These are phyloP conservation scores for Phytopythium cucurbitacearum DNA, from an alignment of 352 stramenopile genomes.

Conservation along the genomic window DNA sequence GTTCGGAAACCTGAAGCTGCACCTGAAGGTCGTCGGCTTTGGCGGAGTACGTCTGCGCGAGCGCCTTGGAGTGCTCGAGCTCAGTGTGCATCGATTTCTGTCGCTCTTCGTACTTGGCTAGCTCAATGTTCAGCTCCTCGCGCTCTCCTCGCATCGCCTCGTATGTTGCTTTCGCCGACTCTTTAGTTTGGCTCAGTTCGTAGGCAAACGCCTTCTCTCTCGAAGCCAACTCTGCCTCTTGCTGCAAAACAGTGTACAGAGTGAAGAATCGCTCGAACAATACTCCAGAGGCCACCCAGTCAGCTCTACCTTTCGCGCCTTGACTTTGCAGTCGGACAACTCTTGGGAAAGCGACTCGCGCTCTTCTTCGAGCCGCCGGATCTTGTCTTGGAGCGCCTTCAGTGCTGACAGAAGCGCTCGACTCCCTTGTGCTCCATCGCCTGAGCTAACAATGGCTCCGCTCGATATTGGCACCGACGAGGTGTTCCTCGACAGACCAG, in stretches of 20 bases:
- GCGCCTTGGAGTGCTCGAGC: constrained; percentile 44
- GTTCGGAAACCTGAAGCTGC: constrained; percentile 44
- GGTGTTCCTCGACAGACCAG: constrained; percentile 3
- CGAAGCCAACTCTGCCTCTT: constrained; percentile 43
- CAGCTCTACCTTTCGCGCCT: constrained; percentile 35
- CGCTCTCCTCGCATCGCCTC: constrained; percentile 52
- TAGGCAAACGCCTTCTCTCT: constrained; percentile 66
- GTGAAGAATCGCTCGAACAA: background rate
- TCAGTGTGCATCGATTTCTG: constrained; percentile 36
- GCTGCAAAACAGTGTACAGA: constrained; percentile 8
- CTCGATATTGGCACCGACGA: constrained; percentile 2
- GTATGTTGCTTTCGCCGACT: constrained; percentile 59
- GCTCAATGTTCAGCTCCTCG: constrained; percentile 55
- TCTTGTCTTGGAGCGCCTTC: constrained; percentile 81
- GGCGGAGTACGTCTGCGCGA: constrained; percentile 40
- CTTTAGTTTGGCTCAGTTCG: constrained; percentile 61
- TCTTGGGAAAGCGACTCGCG: constrained; percentile 50
- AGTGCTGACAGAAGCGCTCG: constrained; percentile 66
- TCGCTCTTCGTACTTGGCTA: constrained; percentile 46
- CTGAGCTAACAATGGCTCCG: constrained; percentile 1
- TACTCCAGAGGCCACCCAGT: background rate
- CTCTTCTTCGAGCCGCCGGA: constrained; percentile 61
- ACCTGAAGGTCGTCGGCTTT: constrained; percentile 50
- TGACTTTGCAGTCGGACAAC: constrained; percentile 54
- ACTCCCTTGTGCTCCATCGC: constrained; percentile 31